Base-by-base conservation (phyloP, 192 early-diverging fungal species). In the Coemansia sp. region DNA sequence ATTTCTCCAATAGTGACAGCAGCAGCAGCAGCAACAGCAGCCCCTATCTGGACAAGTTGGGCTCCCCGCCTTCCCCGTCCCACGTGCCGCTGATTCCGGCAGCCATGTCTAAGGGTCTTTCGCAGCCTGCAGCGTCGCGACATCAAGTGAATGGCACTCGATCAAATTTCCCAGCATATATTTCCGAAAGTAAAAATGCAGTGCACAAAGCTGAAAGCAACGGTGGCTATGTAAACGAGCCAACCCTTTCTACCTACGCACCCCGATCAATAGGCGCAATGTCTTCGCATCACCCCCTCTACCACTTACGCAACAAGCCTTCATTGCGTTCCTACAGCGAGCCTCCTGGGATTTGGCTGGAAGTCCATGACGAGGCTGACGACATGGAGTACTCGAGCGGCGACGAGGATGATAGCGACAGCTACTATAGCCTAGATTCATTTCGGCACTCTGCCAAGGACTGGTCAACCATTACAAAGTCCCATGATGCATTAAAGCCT, bases 281-380 rank as follows among this genome's bases (percentile, higher is more conserved):
- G 41, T 20, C 53, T 9, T 46, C 46, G 64, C 5, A 69, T 65
- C 30, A 62, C 20, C 44, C 72, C 1, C 62, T 62, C 51, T 61
- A 65, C 28, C 53, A 66, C 20, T 50, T 69, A 17, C 66, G 66
- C 54, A 69, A 58, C 43, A 51, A 39, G 6, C 64, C 72, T 44
- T 69, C 74, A 18, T 69, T 53, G 30, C 63, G 69, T 26, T 40
- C 64, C 38, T 47, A 42, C 48, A 60, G 53, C 46, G 74, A 77
- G 60, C 74, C 74, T 0, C 74, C 74, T 1, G 74, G 74, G 16
- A 55, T 77, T 34, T 77, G 74, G 74, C 74, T 77, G 11, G 74
- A 77, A 1, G 55, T 77, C 16, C 40, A 71, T 45, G 70, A 73
- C 59, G 68, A 77, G 18, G 11, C 16, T 2, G 50, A 51, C 17